A percentile compares a stretch with the other conserved stretches of the same genome.
These are phyloP conservation scores for Grosmannia penicillata DNA, from an alignment of 2,329 filamentous ascomycete species.

Conservation along the genomic window DNA sequence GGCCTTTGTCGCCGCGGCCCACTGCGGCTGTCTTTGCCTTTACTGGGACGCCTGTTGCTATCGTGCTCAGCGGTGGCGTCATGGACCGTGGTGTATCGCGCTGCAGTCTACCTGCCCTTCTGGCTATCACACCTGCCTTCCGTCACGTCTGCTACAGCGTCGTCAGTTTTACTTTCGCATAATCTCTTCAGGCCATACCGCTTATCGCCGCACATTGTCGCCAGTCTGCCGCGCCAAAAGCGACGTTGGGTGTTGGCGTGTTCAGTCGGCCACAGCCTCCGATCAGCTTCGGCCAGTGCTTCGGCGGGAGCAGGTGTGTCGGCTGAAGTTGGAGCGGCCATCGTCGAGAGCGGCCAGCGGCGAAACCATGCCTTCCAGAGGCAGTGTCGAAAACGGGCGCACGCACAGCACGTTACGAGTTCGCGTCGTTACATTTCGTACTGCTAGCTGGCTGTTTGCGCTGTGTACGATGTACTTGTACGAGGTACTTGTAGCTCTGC, in stretches of 20 bases:
- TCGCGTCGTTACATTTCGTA: no score
- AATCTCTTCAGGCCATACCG: not conserved
- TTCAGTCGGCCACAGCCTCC: conserved; percentile 2
- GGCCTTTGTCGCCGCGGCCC: no score
- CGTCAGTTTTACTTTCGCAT: not conserved
- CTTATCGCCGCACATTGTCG: not conserved
- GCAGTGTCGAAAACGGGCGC: not conserved
- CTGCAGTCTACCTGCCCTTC: no score
- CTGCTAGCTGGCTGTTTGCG: not conserved
- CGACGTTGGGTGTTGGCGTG: not conserved
- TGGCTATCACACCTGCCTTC: no score
- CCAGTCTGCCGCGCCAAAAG: conserved; percentile 3
- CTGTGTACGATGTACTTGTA: no score
- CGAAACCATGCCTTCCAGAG: not conserved
- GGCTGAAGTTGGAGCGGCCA: conserved; percentile 5
- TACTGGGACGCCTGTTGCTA: no score
- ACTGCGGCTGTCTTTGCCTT: no score
- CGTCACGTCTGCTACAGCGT: not conserved
- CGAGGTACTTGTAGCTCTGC: no score
- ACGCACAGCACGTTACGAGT: not conserved
- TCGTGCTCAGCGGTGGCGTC: no score
- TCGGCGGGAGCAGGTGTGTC: not conserved
- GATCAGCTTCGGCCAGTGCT: no score
- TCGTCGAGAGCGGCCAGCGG: not conserved
- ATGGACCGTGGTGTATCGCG: no score